phyloP scores from a whole-genome alignment of 805 yeast species.

The Wickerhamomyces canadensis region DNA sequence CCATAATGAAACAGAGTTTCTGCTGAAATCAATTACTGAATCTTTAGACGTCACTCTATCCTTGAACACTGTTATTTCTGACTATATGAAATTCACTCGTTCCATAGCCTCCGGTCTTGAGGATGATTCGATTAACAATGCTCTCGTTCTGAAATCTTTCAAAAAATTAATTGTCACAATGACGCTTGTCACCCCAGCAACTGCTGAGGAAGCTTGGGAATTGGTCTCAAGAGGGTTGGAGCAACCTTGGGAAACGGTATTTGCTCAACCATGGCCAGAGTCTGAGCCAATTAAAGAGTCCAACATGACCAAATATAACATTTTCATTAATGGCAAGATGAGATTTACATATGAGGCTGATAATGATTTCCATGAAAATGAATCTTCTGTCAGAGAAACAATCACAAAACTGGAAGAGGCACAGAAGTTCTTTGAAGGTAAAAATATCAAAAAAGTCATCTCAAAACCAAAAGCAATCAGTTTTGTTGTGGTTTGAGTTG shows the following conservation, averaged over 20 bases:
- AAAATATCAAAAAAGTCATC: constrained; percentile 47
- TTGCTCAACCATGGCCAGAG: constrained; percentile 63
- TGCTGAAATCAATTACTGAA: constrained; percentile 44
- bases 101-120: constrained; percentile 35
- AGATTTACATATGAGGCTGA: constrained; percentile 39
- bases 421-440: constrained; percentile 34
- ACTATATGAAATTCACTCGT: constrained; percentile 80
- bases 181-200: constrained; percentile 78
- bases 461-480: constrained; percentile 35
- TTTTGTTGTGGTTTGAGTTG: constrained; percentile 12
- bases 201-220: constrained; percentile 81
- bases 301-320: constrained; percentile 37
- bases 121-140: constrained; percentile 29
- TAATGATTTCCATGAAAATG: constrained; percentile 31
- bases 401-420: constrained; percentile 32
- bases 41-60: constrained; percentile 57
- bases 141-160: constrained; percentile 42
- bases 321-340: constrained; percentile 73
- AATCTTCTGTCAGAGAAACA: constrained; percentile 31
- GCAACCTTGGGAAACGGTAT: constrained; percentile 43
- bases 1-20: constrained; percentile 51
- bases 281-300: constrained; percentile 33
- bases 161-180: constrained; percentile 53
- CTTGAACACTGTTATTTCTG: constrained; percentile 82
- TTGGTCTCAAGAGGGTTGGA: constrained; percentile 22